Evolutionary conservation across 176 grass and related monocot species (phyloP), one percentile per base, ranked within the genome.

Genomic region (Oropetium thomaeum): DNA sequence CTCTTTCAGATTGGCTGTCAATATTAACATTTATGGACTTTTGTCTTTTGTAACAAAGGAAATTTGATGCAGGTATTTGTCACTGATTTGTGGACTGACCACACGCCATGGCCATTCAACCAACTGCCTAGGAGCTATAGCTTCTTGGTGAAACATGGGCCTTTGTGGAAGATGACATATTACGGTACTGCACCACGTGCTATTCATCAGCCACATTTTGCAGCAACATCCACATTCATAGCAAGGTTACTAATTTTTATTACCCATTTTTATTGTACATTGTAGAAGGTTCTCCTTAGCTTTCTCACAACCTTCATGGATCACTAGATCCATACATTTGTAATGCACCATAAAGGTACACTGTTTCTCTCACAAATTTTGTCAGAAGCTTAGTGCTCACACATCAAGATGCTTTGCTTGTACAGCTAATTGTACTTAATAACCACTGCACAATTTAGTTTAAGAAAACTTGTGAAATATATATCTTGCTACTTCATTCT

Each of bases 51-150:
- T 62, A 53, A 69, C 29, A 25, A 77, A 66, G 42, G 12, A 43
- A 69, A 38, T 65, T 68, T 62, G 51, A 23, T 86, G 45, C 75
- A 93, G 91, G 84, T 93, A 67, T 93, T 94, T 41, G 89, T 99
- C 45, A 99, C 89, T 22, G 96, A 99, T 84, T 87, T 99, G 63
- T 99, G 96, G 96, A 90, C 91, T 0, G 89, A 99, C 28, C 96
- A 99, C 60, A 99, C 96, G 3, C 96, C 96, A 6, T 99, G 96
- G 96, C 96, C 96, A 20, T 99, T 99, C 70, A 99, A 99, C 59
- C 96, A 99, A 84, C 80, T 99, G 61, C 96, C 96, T 1, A 95
- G 96, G 82, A 99, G 92, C 58, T 99, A 99, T 71, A 99, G 86
- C 70, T 99, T 99, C 73, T 90, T 99, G 73, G 96, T 99, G 70